These are phyloP conservation scores for Colletotrichum graminicola DNA, from an alignment of 2,329 filamentous ascomycete species.

Conservation along the genomic window DNA sequence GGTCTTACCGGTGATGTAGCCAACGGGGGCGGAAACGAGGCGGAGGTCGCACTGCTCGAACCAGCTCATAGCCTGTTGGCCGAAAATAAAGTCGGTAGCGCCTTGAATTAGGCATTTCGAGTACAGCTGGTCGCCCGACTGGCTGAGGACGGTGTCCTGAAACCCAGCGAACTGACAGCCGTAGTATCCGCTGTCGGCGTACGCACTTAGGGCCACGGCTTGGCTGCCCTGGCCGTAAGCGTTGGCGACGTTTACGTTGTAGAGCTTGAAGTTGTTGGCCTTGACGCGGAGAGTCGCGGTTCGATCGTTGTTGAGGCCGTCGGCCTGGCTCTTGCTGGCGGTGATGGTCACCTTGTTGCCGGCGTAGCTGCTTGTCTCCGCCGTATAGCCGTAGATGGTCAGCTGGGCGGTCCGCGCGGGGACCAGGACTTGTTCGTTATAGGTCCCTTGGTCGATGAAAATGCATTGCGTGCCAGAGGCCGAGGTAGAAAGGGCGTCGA, in stretches of 20 bases:
- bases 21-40: constrained; percentile 51
- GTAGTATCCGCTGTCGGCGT: constrained; percentile 61
- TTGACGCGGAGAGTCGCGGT: constrained; percentile 63
- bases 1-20: constrained; percentile 57
- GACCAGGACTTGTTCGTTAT: constrained; percentile 71
- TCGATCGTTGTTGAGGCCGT: constrained; percentile 64
- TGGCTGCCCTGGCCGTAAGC: constrained; percentile 61
- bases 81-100: constrained; percentile 65
- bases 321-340: constrained; percentile 66
- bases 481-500: constrained; percentile 67
- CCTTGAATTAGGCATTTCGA: constrained; percentile 58
- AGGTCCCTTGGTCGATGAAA: constrained; percentile 75
- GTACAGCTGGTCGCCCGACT: constrained; percentile 62
- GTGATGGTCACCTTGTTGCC: constrained; percentile 69
- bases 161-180: constrained; percentile 60
- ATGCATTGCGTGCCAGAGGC: constrained; percentile 66
- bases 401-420: constrained; percentile 61
- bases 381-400: constrained; percentile 69
- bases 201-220: constrained; percentile 60
- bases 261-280: constrained; percentile 65
- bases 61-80: constrained; percentile 57
- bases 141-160: constrained; percentile 64
- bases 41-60: constrained; percentile 58
- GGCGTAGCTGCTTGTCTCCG: constrained; percentile 62
- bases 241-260: constrained; percentile 70